A percentile compares a stretch with the other conserved stretches of the same genome.
Conservation (phyloP, 495 filamentous ascomycete species). For the Hyphodiscus hymeniophilus region DNA sequence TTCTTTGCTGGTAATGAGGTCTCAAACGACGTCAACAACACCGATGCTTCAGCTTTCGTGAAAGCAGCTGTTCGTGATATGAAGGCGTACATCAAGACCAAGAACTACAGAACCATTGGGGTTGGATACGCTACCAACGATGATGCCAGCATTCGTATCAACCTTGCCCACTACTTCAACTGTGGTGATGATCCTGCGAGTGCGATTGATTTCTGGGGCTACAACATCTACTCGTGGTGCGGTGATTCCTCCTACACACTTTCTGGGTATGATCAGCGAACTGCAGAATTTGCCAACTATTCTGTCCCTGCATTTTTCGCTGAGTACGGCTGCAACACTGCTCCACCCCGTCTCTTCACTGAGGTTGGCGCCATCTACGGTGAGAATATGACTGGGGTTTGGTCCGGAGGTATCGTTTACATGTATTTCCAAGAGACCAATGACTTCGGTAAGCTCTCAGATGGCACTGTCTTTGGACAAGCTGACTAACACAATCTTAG, state of each 20-base stretch:
- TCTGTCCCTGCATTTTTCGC: slow-evolving; percentile 93
- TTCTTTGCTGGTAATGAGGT: slow-evolving; percentile 99
- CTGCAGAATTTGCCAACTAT: slow-evolving; percentile 77
- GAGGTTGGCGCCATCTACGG: slow-evolving; percentile 84
- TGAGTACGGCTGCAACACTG: slow-evolving; percentile 92
- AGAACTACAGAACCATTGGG: slow-evolving; percentile 71
- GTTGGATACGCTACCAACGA: slow-evolving; percentile 96
- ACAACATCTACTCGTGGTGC: slow-evolving; percentile 99
- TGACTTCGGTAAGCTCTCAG: slow-evolving; percentile 57
- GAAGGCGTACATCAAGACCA: slow-evolving; percentile 81
- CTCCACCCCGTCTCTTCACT: slow-evolving; percentile 66
- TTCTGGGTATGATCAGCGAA: slow-evolving; percentile 74
- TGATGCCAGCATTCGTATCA: slow-evolving; percentile 64
- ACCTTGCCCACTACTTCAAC: slow-evolving; percentile 88
- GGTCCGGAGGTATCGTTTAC: slow-evolving; percentile 93
- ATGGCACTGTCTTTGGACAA: background rate
- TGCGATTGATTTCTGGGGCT: slow-evolving; percentile 92
- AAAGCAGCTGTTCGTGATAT: slow-evolving; percentile 94
- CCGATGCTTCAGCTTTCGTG: slow-evolving; percentile 79
- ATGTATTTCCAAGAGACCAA: slow-evolving; percentile 95
- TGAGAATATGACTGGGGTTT: slow-evolving; percentile 69
- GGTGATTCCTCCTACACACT: slow-evolving; percentile 62
- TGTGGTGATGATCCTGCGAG: slow-evolving; percentile 53
- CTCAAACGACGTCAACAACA: slow-evolving; percentile 75
- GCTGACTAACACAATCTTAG: slow-evolving; percentile 21